Conservation (phyloP, 139 green algal species). For the Chlorella sp. region DNA sequence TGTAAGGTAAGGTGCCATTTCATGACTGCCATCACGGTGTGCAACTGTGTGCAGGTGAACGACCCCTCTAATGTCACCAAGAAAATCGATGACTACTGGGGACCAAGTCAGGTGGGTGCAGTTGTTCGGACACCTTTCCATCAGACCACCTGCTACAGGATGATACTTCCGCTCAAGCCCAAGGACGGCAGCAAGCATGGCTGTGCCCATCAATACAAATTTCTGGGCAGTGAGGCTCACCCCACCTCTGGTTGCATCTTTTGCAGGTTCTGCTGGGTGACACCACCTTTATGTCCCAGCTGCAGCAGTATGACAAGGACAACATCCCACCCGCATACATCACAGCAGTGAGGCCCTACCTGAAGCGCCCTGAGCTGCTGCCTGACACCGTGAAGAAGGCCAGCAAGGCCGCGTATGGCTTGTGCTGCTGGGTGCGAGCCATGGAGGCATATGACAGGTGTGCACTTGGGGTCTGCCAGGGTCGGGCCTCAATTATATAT, state of each 20-base stretch:
- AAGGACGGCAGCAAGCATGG: too few species aligned
- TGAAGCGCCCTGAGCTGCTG: conserved; percentile 48
- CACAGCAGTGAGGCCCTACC: conserved; percentile 37
- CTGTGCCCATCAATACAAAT: too few species aligned
- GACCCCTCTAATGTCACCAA: conserved; percentile 36
- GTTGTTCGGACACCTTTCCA: too few species aligned
- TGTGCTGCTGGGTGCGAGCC: conserved; percentile 70
- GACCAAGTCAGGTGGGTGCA: conserved; percentile 45
- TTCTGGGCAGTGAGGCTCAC: too few species aligned
- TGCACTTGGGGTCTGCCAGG: background rate
- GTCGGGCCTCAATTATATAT: too few species aligned
- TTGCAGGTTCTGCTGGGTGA: conserved; percentile 39
- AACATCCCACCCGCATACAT: conserved; percentile 48
- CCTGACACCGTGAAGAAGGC: conserved; percentile 48
- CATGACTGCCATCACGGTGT: too few species aligned
- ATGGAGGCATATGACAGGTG: conserved; percentile 71
- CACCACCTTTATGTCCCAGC: conserved; percentile 41
- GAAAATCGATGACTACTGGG: conserved; percentile 68
- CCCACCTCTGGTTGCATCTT: too few species aligned
- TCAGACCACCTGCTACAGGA: too few species aligned
- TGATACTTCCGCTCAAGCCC: too few species aligned
- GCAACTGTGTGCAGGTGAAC: too few species aligned
- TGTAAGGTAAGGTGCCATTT: too few species aligned
- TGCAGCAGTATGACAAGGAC: conserved; percentile 67
- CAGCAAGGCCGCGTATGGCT: conserved; percentile 54